Base-by-base conservation (phyloP, 108 stramenopile genomes). In the Nitzschia sp. region DNA sequence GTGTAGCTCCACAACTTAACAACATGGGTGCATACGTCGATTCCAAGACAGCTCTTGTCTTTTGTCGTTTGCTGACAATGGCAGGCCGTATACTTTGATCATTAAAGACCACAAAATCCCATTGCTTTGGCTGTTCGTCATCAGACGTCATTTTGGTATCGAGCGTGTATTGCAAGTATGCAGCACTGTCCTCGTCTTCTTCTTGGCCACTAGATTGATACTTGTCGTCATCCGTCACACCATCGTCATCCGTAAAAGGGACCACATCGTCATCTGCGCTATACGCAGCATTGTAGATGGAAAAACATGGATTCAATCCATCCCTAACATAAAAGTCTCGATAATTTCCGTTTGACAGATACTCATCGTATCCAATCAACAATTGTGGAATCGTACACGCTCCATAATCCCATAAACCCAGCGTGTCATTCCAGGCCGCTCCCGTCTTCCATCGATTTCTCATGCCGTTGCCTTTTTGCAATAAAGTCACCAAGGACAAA, bases 321-420 rank as follows among this genome's bases (percentile, higher is more conserved):
- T 79, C 82, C 42, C 75, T 55, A 21, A 49, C 59, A 53, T 71
- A 71, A 34, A 58, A 25, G 21, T 60, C 48, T 55, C 57, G 26
- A 27, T 71, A 53, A 48, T 71, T 71, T 0, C 45, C 45, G 15
- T 61, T 21, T 0, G 13, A n/a, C 48, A 80, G 2, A 23, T 36
- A 47, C 21, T 57, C 49, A 53, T 84, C 79, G 13, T 70, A 56
- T 19, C 80, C 80, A 35, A 72, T 11, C 29, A 84, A 46, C 29
- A 84, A 46, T 62, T 84, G 83, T 17, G 45, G 67, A n/a, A 84
- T 68, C n/a, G 80, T 77, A 72, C 83, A 84, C 23, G 72, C 54
- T 30, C 83, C 83, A 57, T 54, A 81, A 30, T 84, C 83, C 46
- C 73, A 75, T 18, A 75, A 55, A 0, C 49, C 48, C 23, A 58